Percentiles rank a stretch among this genome's conserved stretches.
These are phyloP conservation scores for Maudiozyma pseudohumilis DNA, from an alignment of 805 yeast genomes.

Conservation along the genomic window DNA sequence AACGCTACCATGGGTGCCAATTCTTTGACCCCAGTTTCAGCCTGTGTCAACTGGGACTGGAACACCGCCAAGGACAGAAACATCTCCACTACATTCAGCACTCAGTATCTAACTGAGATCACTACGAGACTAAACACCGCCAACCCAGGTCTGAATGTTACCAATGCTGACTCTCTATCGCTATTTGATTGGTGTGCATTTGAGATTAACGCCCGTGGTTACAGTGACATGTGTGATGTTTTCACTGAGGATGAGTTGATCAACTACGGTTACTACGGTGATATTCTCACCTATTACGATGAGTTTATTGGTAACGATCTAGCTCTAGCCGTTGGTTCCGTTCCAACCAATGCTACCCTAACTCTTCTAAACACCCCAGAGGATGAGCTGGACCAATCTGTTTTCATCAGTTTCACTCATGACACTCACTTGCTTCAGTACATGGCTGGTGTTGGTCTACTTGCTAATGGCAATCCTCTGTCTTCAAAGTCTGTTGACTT, in stretches of 20 bases:
- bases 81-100: slow-evolving; percentile 13
- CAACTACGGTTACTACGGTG: slow-evolving; percentile 49
- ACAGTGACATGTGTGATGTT: slow-evolving; percentile 55
- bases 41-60: slow-evolving; percentile 34
- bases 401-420: slow-evolving; percentile 66
- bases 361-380: slow-evolving; percentile 39
- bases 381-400: slow-evolving; percentile 39
- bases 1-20: slow-evolving; percentile 38
- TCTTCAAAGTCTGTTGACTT: slow-evolving; percentile 32
- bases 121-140: slow-evolving; percentile 45
- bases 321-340: slow-evolving; percentile 51
- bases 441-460: slow-evolving; percentile 55
- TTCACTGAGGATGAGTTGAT: slow-evolving; percentile 62
- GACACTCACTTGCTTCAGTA: slow-evolving; percentile 58
- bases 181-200: slow-evolving; percentile 62
- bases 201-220: slow-evolving; percentile 62
- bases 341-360: slow-evolving; percentile 43
- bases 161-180: slow-evolving; percentile 40
- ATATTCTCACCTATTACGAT: slow-evolving; percentile 49
- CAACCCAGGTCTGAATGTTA: slow-evolving; percentile 46
- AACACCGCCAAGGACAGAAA: slow-evolving; percentile 15
- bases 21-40: slow-evolving; percentile 38
- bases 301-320: slow-evolving; percentile 55
- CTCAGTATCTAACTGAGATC: slow-evolving; percentile 39
- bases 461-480: slow-evolving; percentile 30